Evolutionary conservation across 345 rosid species (phyloP).

Genomic region (Eucalyptus decipiens): DNA sequence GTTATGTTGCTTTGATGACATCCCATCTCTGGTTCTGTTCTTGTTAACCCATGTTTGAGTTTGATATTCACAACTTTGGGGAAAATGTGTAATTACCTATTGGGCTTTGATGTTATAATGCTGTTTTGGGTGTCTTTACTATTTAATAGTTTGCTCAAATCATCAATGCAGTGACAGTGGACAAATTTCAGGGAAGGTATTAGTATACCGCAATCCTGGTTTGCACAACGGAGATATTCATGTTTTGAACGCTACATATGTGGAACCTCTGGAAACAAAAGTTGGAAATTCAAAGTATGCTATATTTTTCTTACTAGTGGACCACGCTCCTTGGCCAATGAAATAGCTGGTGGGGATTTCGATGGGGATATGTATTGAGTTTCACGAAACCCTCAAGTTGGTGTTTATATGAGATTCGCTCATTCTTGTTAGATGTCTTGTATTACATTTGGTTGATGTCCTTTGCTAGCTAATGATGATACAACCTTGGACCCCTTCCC

Average conservation of each 20-base stretch:
- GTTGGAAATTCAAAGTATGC: slow-evolving; percentile 70
- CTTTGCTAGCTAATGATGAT: background rate
- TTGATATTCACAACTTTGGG: background rate
- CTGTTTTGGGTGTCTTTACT: background rate
- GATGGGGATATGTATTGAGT: slow-evolving; percentile 75
- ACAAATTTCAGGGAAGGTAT: slow-evolving; percentile 60
- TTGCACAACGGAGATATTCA: slow-evolving; percentile 81
- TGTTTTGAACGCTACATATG: slow-evolving; percentile 45
- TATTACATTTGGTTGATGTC: background rate
- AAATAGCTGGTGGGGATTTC: slow-evolving; percentile 71
- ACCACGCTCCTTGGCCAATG: slow-evolving; percentile 64
- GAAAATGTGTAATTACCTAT: background rate
- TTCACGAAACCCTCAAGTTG: slow-evolving; percentile 63
- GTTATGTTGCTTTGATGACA: too few relatives aligned
- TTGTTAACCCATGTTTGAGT: background rate
- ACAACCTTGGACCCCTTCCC: background rate
- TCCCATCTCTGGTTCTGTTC: too few relatives aligned
- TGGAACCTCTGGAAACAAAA: slow-evolving; percentile 29
- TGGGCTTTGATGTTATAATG: background rate
- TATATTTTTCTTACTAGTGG: slow-evolving; percentile 58
- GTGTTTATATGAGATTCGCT: background rate
- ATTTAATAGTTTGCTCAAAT: background rate
- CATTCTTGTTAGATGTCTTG: background rate
- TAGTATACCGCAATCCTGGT: slow-evolving; percentile 81
- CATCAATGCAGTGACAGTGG: slow-evolving; percentile 37